Evolutionary conservation across 768 basidiomycete genomes (phyloP).

Genomic region (Galerina sulciceps): DNA sequence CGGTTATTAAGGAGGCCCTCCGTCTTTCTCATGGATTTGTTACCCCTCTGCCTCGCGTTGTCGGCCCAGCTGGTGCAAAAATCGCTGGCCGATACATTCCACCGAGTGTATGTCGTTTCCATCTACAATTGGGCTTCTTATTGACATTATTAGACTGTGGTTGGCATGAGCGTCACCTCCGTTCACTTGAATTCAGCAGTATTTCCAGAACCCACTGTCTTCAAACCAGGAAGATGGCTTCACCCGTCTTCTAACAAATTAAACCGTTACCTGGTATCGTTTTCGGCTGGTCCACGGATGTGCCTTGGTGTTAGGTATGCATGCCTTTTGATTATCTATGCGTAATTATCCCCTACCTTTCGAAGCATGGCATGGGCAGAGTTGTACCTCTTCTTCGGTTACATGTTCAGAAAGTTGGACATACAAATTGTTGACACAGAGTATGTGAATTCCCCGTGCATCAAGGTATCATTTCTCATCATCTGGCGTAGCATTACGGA

Average conservation of each 20-base stretch:
- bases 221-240: constrained; percentile 49
- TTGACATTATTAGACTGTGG: constrained; percentile 36
- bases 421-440: constrained; percentile 34
- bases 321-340: background rate
- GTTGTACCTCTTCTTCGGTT: constrained; percentile 42
- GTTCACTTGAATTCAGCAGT: constrained; percentile 41
- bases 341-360: background rate
- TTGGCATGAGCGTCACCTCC: constrained; percentile 41
- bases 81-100: constrained; percentile 42
- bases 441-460: constrained; percentile 20
- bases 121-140: background rate
- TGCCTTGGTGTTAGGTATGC: constrained; percentile 50
- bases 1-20: constrained; percentile 52
- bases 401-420: constrained; percentile 44
- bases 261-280: constrained; percentile 42
- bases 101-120: constrained; percentile 33
- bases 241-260: constrained; percentile 31
- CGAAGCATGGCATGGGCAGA: constrained; percentile 47
- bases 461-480: background rate
- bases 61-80: constrained; percentile 34
- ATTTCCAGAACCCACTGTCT: constrained; percentile 40
- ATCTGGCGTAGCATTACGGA: constrained; percentile 26
- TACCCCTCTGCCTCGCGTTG: constrained; percentile 46
- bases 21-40: constrained; percentile 46
- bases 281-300: constrained; percentile 48